A percentile compares a stretch with the other conserved stretches of the same genome.
Evolutionary conservation across 345 rosid genomes (phyloP).

Genomic region (Hirschfeldia incana): DNA sequence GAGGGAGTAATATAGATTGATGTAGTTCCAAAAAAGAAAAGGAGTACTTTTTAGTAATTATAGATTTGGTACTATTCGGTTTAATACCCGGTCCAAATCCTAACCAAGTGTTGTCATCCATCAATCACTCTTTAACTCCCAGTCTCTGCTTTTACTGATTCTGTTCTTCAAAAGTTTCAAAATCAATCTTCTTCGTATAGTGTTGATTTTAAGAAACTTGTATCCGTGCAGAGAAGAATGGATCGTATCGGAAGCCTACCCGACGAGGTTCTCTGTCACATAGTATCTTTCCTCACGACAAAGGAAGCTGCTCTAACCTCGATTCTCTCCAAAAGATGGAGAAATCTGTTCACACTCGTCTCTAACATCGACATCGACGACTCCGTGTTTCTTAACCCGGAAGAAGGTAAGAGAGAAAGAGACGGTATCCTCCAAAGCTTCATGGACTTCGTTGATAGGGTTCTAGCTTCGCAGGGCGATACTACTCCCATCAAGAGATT

Average conservation of each 20-base stretch:
- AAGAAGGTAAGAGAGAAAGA: conserved; percentile 14
- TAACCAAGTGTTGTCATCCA: too few relatives aligned
- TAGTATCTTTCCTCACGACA: not conserved
- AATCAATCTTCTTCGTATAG: too few relatives aligned
- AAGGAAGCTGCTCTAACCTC: conserved; percentile 9
- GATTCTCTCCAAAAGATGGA: not conserved
- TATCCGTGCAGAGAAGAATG: not conserved
- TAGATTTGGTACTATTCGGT: too few relatives aligned
- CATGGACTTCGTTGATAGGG: conserved; percentile 8
- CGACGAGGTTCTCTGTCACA: not conserved
- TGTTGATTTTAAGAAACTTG: too few relatives aligned
- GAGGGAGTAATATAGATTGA: too few relatives aligned
- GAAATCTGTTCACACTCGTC: not conserved
- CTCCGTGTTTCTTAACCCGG: not conserved
- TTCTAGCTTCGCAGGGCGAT: not conserved
- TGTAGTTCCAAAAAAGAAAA: too few relatives aligned
- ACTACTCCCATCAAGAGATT: not conserved
- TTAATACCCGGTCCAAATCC: too few relatives aligned
- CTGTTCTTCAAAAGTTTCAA: too few relatives aligned
- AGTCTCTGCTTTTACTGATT: too few relatives aligned
- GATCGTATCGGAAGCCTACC: not conserved
- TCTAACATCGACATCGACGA: not conserved
- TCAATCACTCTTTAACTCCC: too few relatives aligned
- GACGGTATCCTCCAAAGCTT: not conserved
- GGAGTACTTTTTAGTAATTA: too few relatives aligned